Conservation (phyloP, 2,329 filamentous ascomycete genomes). For the Colletotrichum eleusines region DNA sequence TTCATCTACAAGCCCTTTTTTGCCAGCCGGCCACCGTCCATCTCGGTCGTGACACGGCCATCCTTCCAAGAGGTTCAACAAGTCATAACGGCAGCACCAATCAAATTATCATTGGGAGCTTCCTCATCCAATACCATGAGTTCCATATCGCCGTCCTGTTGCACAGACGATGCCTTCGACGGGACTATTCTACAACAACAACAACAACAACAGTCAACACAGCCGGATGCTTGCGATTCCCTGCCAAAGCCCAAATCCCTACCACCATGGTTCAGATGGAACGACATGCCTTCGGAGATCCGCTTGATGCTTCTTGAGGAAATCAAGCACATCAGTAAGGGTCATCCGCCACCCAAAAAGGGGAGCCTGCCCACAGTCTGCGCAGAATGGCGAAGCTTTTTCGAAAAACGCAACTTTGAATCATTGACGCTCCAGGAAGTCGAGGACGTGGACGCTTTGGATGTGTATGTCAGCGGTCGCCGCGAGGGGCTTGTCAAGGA, state of each 20-base stretch:
- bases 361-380: background rate
- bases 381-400: constrained; percentile 4
- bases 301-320: background rate
- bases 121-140: background rate
- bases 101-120: too few species aligned
- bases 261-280: background rate
- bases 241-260: background rate
- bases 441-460: background rate
- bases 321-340: background rate
- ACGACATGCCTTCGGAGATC: background rate
- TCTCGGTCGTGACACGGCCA: too few species aligned
- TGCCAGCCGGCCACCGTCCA: too few species aligned
- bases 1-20: too few species aligned
- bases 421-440: background rate
- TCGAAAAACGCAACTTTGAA: constrained; percentile 2
- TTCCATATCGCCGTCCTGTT: background rate
- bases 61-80: too few species aligned
- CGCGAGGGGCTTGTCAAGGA: background rate
- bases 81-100: too few species aligned
- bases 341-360: background rate
- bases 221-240: background rate
- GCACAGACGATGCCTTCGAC: background rate
- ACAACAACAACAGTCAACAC: background rate
- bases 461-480: background rate
- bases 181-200: background rate